Base-by-base conservation (phyloP, 352 stramenopile species). In the Phytophthora capsici region DNA sequence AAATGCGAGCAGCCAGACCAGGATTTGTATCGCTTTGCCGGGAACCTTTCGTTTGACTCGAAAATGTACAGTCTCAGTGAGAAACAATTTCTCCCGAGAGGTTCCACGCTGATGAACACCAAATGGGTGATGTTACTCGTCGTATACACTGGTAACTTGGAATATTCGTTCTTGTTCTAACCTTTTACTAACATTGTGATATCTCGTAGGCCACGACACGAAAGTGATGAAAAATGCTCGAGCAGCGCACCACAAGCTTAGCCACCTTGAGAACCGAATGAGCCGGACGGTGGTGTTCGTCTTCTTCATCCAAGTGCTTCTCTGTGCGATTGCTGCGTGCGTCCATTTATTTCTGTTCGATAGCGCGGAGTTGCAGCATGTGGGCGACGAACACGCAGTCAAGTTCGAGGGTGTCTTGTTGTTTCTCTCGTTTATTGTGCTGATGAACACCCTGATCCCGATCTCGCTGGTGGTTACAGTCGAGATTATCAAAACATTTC, bases 361-460 rank as follows among this genome's bases (percentile, higher is more conserved):
- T 16, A 7, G 10, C 0, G 40, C 5, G 10, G 10, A 45, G 20
- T 9, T 71, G 10, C 25, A 36, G 6, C 12, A 54, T 8, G 25
- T 64, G 16, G 53, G 45, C 6, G 30, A 59, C 22, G 30, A 61
- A 1, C 43, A 64, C 17, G 37, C 37, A 2, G 9, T 20, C 5
- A n/a, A 38, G 3, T 13, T 45, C 9, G 50, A 70, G 10, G 54
- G 60, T 4, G 22, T 94, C 0, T 70, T 98, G 30, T 80, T 91
- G 14, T 97, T 97, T 30, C 86, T 97, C 8, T 90, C 89, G 19
- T 98, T 95, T 63, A 53, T 98, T 30, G 90, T 98, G 48, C 75
- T 98, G 20, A 88, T 96, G 80, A 96, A 95, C 71, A 94, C 90
- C 25, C 78, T 98, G 43, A 97, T 98, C 25, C 95, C 94, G 6